Evolutionary conservation across 1,139 yeast genomes (phyloP).

Genomic region (Suhomyces bokatorum): DNA sequence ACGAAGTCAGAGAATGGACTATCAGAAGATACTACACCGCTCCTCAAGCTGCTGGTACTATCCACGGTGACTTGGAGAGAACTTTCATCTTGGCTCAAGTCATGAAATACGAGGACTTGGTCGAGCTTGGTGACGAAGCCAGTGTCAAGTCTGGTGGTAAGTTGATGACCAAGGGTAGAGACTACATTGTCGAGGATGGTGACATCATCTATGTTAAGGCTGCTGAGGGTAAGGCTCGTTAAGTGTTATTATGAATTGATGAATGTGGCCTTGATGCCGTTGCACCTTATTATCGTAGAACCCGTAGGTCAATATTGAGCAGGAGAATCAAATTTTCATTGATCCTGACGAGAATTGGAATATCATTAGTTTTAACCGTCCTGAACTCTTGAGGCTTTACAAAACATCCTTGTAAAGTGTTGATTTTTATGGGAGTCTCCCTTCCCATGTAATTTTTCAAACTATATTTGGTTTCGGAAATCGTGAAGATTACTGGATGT

Average conservation of each 20-base stretch:
- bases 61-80: slow-evolving; percentile 62
- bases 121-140: slow-evolving; percentile 81
- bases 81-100: slow-evolving; percentile 54
- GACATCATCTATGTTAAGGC: slow-evolving; percentile 93
- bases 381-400: too few relatives aligned
- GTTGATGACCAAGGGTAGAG: slow-evolving; percentile 92
- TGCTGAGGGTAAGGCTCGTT: slow-evolving; percentile 86
- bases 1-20: slow-evolving; percentile 89
- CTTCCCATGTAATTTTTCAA: too few relatives aligned
- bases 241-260: slow-evolving; percentile 18
- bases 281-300: not conserved
- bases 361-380: too few relatives aligned
- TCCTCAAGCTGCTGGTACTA: slow-evolving; percentile 88
- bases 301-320: not conserved
- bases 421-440: too few relatives aligned
- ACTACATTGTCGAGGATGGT: slow-evolving; percentile 84
- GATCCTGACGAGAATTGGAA: not conserved
- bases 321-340: too few relatives aligned
- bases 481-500: too few relatives aligned
- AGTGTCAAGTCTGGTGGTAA: slow-evolving; percentile 94
- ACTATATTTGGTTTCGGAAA: too few relatives aligned
- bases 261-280: slow-evolving; percentile 1
- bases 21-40: slow-evolving; percentile 83
- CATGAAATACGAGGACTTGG: slow-evolving; percentile 51
- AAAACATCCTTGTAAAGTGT: too few relatives aligned